Percentiles rank a stretch among this genome's conserved stretches.
These are phyloP conservation scores for Austroboletus novae-zelandiae DNA, from an alignment of 1,284 basidiomycete species.

Conservation along the genomic window DNA sequence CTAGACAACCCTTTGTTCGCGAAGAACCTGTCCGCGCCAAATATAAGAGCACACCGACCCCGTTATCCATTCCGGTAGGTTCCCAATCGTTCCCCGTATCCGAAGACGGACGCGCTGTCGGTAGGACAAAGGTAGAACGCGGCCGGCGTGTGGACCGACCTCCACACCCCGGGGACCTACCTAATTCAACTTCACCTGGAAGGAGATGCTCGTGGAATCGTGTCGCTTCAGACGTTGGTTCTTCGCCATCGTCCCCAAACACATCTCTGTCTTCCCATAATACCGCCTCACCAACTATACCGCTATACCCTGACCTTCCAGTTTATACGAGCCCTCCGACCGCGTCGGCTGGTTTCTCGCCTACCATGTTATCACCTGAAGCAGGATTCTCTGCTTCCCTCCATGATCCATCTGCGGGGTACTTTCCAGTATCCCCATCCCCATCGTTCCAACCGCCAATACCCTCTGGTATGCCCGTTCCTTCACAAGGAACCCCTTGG, in stretches of 20 bases:
- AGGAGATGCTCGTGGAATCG: conserved; percentile 24
- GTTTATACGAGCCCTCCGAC: conserved; percentile 16
- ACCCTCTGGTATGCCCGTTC: conserved; percentile 7
- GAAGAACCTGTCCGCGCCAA: conserved; percentile 40
- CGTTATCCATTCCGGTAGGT: conserved; percentile 33
- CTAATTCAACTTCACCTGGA: conserved; percentile 20
- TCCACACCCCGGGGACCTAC: conserved; percentile 12
- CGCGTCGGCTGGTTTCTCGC: conserved; percentile 12
- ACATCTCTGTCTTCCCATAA: conserved; percentile 21
- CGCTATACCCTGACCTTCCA: conserved; percentile 23
- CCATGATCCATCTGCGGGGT: conserved; percentile 13
- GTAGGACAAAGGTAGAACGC: conserved; percentile 26
- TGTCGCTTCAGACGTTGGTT: conserved; percentile 24
- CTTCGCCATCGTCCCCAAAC: conserved; percentile 27
- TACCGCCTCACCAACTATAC: conserved; percentile 23
- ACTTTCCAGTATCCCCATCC: conserved; percentile 16
- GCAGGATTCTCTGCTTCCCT: conserved; percentile 11
- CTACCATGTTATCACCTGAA: conserved; percentile 10
- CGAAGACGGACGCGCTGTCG: conserved; percentile 21
- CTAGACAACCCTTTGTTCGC: conserved; percentile 49
- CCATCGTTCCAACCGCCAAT: conserved; percentile 10
- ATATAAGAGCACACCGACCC: conserved; percentile 31
- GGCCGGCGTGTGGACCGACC: conserved; percentile 23
- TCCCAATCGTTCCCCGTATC: conserved; percentile 23
- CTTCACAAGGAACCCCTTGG: conserved; percentile 22